phyloP scores from a whole-genome alignment of 441 rosid genomes.

The Erodium texanum region DNA sequence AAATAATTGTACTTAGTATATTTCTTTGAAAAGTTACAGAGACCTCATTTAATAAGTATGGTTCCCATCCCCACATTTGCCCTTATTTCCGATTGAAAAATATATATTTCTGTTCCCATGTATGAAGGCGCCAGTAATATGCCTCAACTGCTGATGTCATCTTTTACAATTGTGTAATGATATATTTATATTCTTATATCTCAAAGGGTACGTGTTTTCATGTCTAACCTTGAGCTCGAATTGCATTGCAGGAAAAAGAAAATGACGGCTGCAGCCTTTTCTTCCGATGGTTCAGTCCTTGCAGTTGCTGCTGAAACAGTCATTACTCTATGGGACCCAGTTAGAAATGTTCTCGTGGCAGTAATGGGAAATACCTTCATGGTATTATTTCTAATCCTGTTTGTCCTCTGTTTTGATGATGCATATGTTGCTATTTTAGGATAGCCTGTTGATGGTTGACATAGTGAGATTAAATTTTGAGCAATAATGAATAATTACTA shows the following conservation, averaged over 20 bases:
- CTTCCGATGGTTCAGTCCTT: conserved; percentile 90
- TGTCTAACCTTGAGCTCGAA: background rate
- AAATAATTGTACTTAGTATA: background rate
- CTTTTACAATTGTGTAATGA: background rate
- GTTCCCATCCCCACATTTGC: background rate
- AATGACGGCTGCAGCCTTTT: conserved; percentile 90
- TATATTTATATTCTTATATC: background rate
- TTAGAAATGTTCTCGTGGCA: conserved; percentile 66
- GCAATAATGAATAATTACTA: background rate
- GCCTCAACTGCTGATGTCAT: background rate
- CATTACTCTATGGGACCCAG: conserved; percentile 88
- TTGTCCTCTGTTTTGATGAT: background rate
- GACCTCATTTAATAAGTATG: background rate
- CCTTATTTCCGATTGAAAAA: background rate
- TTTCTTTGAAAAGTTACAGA: background rate
- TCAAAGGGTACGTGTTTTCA: background rate
- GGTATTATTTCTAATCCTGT: conserved; percentile 32
- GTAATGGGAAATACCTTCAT: conserved; percentile 59
- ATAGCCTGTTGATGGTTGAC: background rate
- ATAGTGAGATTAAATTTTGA: background rate
- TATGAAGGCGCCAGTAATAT: background rate
- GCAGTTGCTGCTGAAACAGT: conserved; percentile 91
- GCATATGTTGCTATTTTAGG: background rate
- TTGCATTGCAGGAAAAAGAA: conserved; percentile 60
- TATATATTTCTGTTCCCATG: background rate